Percentiles rank a stretch among this genome's conserved stretches.
Evolutionary conservation across 208 protist genomes (phyloP).

Genomic region (Leishmania mexicana): DNA sequence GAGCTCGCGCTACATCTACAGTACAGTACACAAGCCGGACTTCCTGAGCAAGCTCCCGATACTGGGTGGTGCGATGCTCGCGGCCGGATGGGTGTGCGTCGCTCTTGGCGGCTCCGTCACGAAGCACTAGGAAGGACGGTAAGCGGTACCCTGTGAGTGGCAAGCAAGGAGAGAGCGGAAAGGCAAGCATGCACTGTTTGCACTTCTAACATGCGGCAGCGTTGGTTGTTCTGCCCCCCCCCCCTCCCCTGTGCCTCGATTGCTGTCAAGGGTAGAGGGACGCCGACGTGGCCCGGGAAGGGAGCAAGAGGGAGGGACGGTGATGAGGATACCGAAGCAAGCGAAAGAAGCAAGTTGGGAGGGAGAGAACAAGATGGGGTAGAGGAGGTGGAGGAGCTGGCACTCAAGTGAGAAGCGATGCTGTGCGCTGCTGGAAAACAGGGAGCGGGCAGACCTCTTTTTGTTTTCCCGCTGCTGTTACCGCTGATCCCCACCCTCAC

Average conservation of each 20-base stretch:
- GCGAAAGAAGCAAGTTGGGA: neutral
- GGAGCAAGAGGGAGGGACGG: neutral
- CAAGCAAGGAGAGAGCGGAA: neutral
- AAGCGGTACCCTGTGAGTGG: neutral
- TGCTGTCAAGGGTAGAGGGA: neutral
- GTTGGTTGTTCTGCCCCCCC: neutral
- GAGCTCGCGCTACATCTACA: constrained; percentile 45
- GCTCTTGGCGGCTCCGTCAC: constrained; percentile 23
- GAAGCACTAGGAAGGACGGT: neutral
- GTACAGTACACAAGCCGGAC: constrained; percentile 46
- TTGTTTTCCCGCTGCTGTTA: neutral
- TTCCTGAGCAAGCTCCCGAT: constrained; percentile 33
- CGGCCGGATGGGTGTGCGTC: constrained; percentile 39
- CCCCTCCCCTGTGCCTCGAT: neutral
- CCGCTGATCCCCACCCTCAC: neutral
- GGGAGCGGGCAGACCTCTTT: neutral
- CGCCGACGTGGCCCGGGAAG: neutral
- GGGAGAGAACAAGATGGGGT: no score
- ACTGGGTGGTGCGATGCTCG: constrained; percentile 37
- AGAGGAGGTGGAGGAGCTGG: neutral
- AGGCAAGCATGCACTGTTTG: neutral
- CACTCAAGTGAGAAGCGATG: neutral
- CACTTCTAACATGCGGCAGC: neutral
- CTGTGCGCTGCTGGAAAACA: neutral
- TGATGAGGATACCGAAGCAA: neutral